phyloP scores from a whole-genome alignment of 306 rosid genomes.

The Delonix regia region DNA sequence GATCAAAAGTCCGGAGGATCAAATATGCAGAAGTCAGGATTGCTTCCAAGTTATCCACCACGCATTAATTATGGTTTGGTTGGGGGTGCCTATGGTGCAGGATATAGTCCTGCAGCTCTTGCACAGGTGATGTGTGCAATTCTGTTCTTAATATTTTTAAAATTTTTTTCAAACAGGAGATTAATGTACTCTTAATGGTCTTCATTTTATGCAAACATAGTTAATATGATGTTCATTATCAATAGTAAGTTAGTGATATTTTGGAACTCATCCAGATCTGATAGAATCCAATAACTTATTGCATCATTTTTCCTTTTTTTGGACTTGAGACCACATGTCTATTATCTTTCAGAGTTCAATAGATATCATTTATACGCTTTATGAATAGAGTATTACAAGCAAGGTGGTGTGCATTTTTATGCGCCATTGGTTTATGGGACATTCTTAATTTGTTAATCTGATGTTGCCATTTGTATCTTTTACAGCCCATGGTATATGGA shows the following conservation, averaged over 20 bases:
- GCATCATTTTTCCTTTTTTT: neutral
- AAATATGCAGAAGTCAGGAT: slow-evolving; percentile 64
- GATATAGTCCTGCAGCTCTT: slow-evolving; percentile 74
- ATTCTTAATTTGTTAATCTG: slow-evolving; percentile 30
- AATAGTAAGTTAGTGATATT: neutral
- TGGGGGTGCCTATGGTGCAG: slow-evolving; percentile 73
- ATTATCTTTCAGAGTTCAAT: slow-evolving; percentile 5
- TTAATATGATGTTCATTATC: neutral
- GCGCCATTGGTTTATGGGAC: slow-evolving; percentile 10
- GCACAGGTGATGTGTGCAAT: slow-evolving; percentile 58
- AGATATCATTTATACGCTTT: slow-evolving; percentile 5
- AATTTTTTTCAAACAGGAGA: slow-evolving; percentile 3
- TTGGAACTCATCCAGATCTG: neutral
- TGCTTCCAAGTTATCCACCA: slow-evolving; percentile 86
- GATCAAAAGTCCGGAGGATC: slow-evolving; percentile 78
- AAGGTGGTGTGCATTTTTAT: slow-evolving; percentile 14
- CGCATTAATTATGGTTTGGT: slow-evolving; percentile 68
- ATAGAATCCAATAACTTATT: slow-evolving; percentile 14
- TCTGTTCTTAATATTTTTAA: slow-evolving; percentile 1
- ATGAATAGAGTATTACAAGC: slow-evolving; percentile 16
- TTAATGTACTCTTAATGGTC: neutral
- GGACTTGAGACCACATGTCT: neutral
- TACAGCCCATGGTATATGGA: slow-evolving; percentile 87
- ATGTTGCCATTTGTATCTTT: slow-evolving; percentile 32
- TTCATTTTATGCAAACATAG: neutral